Evolutionary conservation across 805 yeast genomes (phyloP), one percentile per base, ranked within the genome.

Genomic region (Suhomyces sp.): DNA sequence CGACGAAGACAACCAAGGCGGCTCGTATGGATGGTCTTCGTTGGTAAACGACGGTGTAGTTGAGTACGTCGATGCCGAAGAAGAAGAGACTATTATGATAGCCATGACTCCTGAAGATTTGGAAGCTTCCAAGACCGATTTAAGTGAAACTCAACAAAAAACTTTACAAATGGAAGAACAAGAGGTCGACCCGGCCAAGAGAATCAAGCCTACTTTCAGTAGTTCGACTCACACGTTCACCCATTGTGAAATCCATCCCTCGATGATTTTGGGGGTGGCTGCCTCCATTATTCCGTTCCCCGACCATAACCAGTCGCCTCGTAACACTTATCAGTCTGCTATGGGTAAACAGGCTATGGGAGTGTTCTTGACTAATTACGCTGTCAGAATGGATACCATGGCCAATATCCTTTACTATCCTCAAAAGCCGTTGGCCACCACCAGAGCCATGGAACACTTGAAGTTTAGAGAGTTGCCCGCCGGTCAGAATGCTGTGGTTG

Each of bases 341-440:
- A 94, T 94, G 99, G 99, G 99, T 84, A 94, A 94, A 73, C 99
- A 94, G 76, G 99, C 99, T 52, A 94, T 94, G 99, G 99, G 99
- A 68, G 98, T 94, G 8, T 93, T 89, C 71, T 80, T 93, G 63
- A 94, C 99, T 4, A 94, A 94, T 67, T 94, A 93, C 71, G 82
- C 86, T 53, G 97, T 93, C 49, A 89, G 99, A 75, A 94, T 94
- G 99, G 99, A 94, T 72, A 94, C 99, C 1, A 94, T 94, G 99
- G 97, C 99, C 8, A 94, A 94, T 67, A 93, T 94, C 62, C 79
- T 94, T 60, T 94, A 94, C 68, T 94, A 94, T 67, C 99, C 99
- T 40, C 99, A 94, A 69, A 94, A 94, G 70, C 99, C 99, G 13
- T 77, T 94, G 67, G 99, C 98, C 47, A 94, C 97, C 27, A 94